Evolutionary conservation across 805 yeast species (phyloP).

Genomic region (Pichia scutulata): DNA sequence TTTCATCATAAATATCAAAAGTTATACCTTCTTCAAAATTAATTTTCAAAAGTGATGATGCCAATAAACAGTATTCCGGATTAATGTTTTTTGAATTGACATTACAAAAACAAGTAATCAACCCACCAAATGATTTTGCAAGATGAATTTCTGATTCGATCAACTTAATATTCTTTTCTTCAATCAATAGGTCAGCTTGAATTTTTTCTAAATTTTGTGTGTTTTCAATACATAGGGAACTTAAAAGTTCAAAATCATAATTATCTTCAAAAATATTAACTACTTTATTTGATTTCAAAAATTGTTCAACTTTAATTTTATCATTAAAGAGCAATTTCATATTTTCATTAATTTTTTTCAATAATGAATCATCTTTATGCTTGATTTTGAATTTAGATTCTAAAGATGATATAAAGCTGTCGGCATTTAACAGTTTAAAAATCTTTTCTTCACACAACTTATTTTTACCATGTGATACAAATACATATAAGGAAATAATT

Average conservation of each 20-base stretch:
- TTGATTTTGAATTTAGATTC: conserved; percentile 30
- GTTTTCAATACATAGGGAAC: conserved; percentile 17
- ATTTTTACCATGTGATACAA: conserved; percentile 39
- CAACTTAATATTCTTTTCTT: conserved; percentile 44
- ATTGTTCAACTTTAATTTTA: neutral
- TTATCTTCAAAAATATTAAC: neutral
- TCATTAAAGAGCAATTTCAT: neutral
- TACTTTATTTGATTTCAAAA: neutral
- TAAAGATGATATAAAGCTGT: conserved; percentile 30
- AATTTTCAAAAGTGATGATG: conserved; percentile 42
- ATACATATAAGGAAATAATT: conserved; percentile 63
- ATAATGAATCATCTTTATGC: conserved; percentile 12
- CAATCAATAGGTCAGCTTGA: conserved; percentile 13
- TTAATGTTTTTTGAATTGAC: conserved; percentile 26
- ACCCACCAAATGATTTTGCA: conserved; percentile 72
- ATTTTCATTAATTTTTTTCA: neutral
- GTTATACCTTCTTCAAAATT: conserved; percentile 46
- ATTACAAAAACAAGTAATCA: conserved; percentile 59
- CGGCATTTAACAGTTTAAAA: conserved; percentile 14
- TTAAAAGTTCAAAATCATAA: neutral
- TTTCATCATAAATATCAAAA: conserved; percentile 38
- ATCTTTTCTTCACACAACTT: conserved; percentile 36
- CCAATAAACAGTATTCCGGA: conserved; percentile 27
- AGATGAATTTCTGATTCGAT: conserved; percentile 58
- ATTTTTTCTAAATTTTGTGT: conserved; percentile 28